These are phyloP conservation scores for Cystobasidiaceae sp. DNA, from an alignment of 1,284 basidiomycete genomes.

Conservation along the genomic window DNA sequence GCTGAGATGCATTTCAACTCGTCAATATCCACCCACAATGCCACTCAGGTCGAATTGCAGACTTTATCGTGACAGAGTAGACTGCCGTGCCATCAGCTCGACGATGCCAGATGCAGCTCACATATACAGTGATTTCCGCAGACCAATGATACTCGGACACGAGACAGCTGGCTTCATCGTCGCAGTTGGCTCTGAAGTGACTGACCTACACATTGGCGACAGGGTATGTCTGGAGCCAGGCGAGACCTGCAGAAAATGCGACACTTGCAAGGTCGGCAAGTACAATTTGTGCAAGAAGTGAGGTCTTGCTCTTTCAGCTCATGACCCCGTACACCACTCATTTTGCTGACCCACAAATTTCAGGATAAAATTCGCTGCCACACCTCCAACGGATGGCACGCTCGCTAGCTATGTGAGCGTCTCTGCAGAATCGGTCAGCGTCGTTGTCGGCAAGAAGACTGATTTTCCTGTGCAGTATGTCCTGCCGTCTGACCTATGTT, in stretches of 20 bases:
- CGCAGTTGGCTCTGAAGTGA: slow-evolving; percentile 64
- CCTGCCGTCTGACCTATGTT: slow-evolving; percentile 65
- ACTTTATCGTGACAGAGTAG: slow-evolving; percentile 36
- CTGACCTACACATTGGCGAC: slow-evolving; percentile 68
- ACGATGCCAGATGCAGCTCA: neutral
- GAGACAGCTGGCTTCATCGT: slow-evolving; percentile 53
- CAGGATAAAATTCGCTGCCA: slow-evolving; percentile 51
- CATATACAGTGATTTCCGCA: slow-evolving; percentile 32
- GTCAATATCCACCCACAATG: neutral
- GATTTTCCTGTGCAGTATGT: slow-evolving; percentile 51
- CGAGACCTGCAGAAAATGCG: slow-evolving; percentile 53
- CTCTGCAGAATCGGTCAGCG: neutral
- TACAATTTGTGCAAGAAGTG: slow-evolving; percentile 52
- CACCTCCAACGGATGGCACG: slow-evolving; percentile 84
- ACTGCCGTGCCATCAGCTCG: neutral
- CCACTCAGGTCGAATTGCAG: slow-evolving; percentile 51
- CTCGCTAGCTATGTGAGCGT: slow-evolving; percentile 56
- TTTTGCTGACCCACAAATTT: too few species aligned
- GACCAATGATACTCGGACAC: slow-evolving; percentile 54
- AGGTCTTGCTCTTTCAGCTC: neutral
- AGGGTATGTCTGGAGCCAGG: slow-evolving; percentile 54
- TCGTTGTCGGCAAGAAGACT: too few species aligned
- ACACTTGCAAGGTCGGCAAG: slow-evolving; percentile 51
- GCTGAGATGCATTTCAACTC: too few species aligned
- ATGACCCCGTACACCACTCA: neutral